A percentile compares a stretch with the other conserved stretches of the same genome.
Evolutionary conservation across 2,329 filamentous ascomycete species (phyloP).

Genomic region (Pseudocercospora eumusae): DNA sequence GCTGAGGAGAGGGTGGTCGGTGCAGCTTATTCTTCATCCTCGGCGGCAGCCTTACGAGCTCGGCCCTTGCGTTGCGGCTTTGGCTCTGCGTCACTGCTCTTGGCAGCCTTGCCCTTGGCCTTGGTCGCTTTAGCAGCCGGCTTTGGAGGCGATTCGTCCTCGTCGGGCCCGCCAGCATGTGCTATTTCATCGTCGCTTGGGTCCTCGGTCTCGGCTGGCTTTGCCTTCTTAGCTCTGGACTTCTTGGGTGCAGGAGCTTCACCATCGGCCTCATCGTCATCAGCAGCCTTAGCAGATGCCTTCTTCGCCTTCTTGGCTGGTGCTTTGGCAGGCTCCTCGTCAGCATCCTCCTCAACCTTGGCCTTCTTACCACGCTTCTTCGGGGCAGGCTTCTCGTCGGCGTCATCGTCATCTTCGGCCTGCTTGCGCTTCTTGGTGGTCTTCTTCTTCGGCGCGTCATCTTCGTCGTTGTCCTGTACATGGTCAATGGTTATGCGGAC

Average conservation of each 20-base stretch:
- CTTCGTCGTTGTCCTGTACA: conserved; percentile 24
- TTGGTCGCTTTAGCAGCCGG: conserved; percentile 33
- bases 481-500: conserved; percentile 14
- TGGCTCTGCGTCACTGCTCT: conserved; percentile 31
- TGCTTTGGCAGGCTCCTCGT: conserved; percentile 19
- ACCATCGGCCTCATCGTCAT: conserved; percentile 23
- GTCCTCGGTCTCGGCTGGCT: conserved; percentile 32
- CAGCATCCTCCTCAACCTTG: conserved; percentile 18
- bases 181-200: conserved; percentile 18
- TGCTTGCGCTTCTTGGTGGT: conserved; percentile 31
- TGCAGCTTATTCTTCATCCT: conserved; percentile 16
- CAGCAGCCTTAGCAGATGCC: background rate
- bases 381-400: conserved; percentile 22
- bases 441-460: conserved; percentile 37
- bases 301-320: conserved; percentile 25
- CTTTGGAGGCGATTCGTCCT: conserved; percentile 36
- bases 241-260: conserved; percentile 26
- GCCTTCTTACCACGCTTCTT: conserved; percentile 34
- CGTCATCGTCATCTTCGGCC: conserved; percentile 35
- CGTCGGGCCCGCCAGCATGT: conserved; percentile 35
- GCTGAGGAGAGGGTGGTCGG: background rate
- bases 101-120: conserved; percentile 41
- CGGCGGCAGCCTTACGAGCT: conserved; percentile 34
- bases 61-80: conserved; percentile 39
- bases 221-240: conserved; percentile 34